Conservation (phyloP, 2,329 filamentous ascomycete species). For the Xylariaceae sp. region DNA sequence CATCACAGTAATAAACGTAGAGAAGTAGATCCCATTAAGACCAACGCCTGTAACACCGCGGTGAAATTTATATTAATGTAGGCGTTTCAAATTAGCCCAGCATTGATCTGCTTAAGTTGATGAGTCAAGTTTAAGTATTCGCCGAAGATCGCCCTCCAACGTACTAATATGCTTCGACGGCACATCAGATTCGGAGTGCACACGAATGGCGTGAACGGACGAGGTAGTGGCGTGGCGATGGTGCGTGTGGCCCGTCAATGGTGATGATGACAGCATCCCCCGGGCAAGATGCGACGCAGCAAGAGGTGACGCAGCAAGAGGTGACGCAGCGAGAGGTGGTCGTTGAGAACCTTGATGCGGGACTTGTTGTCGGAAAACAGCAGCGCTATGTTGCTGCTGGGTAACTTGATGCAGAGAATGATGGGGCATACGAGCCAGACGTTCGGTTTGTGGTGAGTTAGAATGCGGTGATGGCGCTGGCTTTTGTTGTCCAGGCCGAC, state of each 20-base stretch:
- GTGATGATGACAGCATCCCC: slow-evolving; percentile 30
- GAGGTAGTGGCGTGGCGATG: slow-evolving; percentile 15
- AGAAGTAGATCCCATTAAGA: slow-evolving; percentile 5
- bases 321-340: slow-evolving; percentile 11
- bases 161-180: slow-evolving; percentile 40
- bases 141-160: slow-evolving; percentile 52
- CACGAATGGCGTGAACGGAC: slow-evolving; percentile 16
- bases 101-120: slow-evolving; percentile 11
- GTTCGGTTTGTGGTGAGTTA: slow-evolving; percentile 9
- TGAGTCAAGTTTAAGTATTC: slow-evolving; percentile 45
- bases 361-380: slow-evolving; percentile 6
- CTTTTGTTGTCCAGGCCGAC: slow-evolving; percentile 7
- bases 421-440: not conserved
- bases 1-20: slow-evolving; percentile 14
- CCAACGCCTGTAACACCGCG: slow-evolving; percentile 23
- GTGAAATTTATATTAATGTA: slow-evolving; percentile 9
- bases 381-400: slow-evolving; percentile 13
- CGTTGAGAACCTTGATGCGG: slow-evolving; percentile 12
- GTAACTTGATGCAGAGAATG: slow-evolving; percentile 8
- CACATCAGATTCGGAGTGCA: slow-evolving; percentile 15
- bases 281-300: slow-evolving; percentile 17
- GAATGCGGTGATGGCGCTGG: not conserved
- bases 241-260: slow-evolving; percentile 22
- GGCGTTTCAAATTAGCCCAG: not conserved
- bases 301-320: slow-evolving; percentile 12